Evolutionary conservation across 768 basidiomycete species (phyloP).

Genomic region (Lactarius sp.): DNA sequence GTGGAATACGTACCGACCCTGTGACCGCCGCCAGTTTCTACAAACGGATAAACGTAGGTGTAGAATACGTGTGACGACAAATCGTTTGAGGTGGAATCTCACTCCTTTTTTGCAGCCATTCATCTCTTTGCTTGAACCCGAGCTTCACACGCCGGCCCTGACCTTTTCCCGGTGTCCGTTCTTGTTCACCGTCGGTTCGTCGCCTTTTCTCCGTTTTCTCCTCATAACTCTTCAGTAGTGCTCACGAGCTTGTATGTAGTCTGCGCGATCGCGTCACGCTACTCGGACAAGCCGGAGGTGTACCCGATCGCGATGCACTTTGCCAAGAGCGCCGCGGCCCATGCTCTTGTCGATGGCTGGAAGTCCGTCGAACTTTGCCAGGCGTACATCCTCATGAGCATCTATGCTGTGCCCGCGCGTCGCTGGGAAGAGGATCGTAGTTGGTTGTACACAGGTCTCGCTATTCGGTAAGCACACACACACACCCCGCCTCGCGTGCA

Average conservation of each 20-base stretch:
- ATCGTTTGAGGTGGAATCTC: slow-evolving; percentile 49
- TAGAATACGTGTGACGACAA: background rate
- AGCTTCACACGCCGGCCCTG: slow-evolving; percentile 76
- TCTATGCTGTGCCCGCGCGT: slow-evolving; percentile 70
- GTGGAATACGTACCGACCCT: background rate
- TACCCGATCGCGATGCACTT: slow-evolving; percentile 69
- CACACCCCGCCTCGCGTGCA: slow-evolving; percentile 25
- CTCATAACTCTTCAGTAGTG: background rate
- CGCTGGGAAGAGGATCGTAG: slow-evolving; percentile 88
- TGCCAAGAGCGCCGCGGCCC: slow-evolving; percentile 72
- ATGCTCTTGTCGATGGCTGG: slow-evolving; percentile 65
- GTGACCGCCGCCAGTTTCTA: slow-evolving; percentile 50
- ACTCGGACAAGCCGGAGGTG: slow-evolving; percentile 64
- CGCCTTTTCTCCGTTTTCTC: background rate
- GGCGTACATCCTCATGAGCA: slow-evolving; percentile 73
- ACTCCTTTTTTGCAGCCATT: slow-evolving; percentile 68
- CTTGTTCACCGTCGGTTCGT: slow-evolving; percentile 85
- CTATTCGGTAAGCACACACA: slow-evolving; percentile 56
- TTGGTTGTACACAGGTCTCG: slow-evolving; percentile 86
- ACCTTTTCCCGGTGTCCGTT: slow-evolving; percentile 85
- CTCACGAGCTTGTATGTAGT: slow-evolving; percentile 39
- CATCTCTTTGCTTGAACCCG: slow-evolving; percentile 72
- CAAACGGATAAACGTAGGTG: slow-evolving; percentile 55
- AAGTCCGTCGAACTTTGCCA: slow-evolving; percentile 83
- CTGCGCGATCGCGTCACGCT: slow-evolving; percentile 84